Evolutionary conservation across 2,329 filamentous ascomycete genomes (phyloP), one percentile per base, ranked within the genome.

Genomic region (Dryadomyces quercivorus): DNA sequence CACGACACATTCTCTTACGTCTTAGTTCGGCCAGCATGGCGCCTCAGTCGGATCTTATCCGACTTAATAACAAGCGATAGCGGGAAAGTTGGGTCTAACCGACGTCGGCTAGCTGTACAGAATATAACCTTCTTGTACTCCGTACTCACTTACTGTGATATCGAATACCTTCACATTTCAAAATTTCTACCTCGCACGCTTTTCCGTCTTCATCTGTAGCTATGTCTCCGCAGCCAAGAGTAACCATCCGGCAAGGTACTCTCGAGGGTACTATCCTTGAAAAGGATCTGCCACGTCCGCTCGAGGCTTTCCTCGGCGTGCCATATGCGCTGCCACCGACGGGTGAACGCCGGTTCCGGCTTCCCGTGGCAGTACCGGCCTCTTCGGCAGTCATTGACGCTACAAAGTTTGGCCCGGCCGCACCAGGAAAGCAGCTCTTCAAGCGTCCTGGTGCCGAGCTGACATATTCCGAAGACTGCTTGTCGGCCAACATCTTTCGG

Each of bases 401-500:
- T 4, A 73, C 65, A 1, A 58, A 67, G 21, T 76, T 75, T 55
- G 70, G 71, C 26, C 61, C 62, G 61, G 21, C 21, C 10, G 43
- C 54, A 5, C 56, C 54, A 38, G 53, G 55, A 46, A 53, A 57
- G 49, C 58, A 58, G 31, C 55, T 59, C 15, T 15, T n/a, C 42
- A 34, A 47, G 43, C 40, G 34, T 5, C 40, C 40, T 2, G 49
- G 42, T 8, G 12, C 13, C 13, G 16, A 8, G 8, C 18, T 52
- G 45, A 20, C 38, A 9, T 42, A 52, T 26, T 58, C 68, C 16
- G 81, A 84, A 60, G 76, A 82, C 60, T 84, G 81, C 58, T 69
- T 84, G 2, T 80, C 78, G 51, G 66, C 84, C 58, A 84, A 83
- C 59, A 71, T 85, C 9, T 68, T 85, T 31, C 72, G 81, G 2